Base-by-base conservation (phyloP, 371 early-diverging fungal species). In the Lichtheimia hyalospora region DNA sequence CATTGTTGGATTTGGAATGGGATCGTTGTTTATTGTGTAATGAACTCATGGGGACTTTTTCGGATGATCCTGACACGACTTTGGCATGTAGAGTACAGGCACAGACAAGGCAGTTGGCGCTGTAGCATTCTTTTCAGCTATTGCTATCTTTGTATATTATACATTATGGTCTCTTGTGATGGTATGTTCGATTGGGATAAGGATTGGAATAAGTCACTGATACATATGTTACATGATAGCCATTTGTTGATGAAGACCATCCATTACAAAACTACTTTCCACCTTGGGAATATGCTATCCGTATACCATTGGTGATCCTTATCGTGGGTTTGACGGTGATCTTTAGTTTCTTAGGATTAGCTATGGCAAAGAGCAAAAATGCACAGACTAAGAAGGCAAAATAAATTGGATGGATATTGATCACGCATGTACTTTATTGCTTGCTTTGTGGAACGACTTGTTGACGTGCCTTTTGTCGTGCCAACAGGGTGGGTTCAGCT, bases 191-290 rank as follows among this genome's bases (percentile, higher is more conserved):
- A 40, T 28, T 21, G n/a, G 3, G 24, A 2, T 5, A 25, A 43
- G 21, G 21, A 1, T n/a, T 44, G 34, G 55, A 55, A 12, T 7
- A 4, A 40, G 48, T 8, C 50, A 34, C 27, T 16, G 27, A n/a
- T 39, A 40, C 28, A 46, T 10, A 6, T 4, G 49, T 3, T n/a
- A 15, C 49, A 8, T 15, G 52, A 52, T 61, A 93, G 94, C 96
- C 96, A n/a, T 95, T 96, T 71, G 92, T 95, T 20, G 94, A 93
- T 63, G 85, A 85, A 64, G 86, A 85, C 41, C 92, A 94, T 76
- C 85, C 86, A 7, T 72, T 89, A 24, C 92, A 92, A 52, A 72
- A 70, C 46, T 91, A 86, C 63, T 96, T 96, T 70, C 95, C 93
- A 28, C 82, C 86, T 7, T 86, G 89, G 66, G 85, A 88, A 71